Percentiles rank a stretch among this genome's conserved stretches.
Evolutionary conservation across 139 green algal genomes (phyloP).

Genomic region (Zygnema circumcarinatum): DNA sequence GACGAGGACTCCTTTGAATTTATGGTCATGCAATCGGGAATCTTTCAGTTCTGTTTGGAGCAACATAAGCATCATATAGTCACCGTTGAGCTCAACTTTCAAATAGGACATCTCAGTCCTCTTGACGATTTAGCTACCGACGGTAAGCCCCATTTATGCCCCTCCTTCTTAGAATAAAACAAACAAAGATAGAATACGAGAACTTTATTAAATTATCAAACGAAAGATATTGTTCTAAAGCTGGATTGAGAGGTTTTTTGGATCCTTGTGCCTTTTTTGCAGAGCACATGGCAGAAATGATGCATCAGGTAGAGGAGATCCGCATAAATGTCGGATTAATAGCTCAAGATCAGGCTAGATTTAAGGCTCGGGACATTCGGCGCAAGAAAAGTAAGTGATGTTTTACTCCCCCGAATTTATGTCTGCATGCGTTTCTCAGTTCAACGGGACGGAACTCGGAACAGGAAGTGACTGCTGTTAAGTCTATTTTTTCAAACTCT

Average conservation of each 20-base stretch:
- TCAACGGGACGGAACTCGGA: too few species aligned
- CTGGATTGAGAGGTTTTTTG: too few species aligned
- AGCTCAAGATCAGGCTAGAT: conserved; percentile 22
- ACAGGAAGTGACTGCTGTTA: too few species aligned
- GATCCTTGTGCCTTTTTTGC: too few species aligned
- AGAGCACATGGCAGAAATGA: conserved; percentile 33
- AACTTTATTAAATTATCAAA: too few species aligned
- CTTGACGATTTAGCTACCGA: conserved; percentile 20
- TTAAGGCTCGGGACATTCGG: conserved; percentile 14
- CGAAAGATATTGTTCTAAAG: too few species aligned
- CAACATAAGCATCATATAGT: conserved; percentile 9
- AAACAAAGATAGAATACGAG: too few species aligned
- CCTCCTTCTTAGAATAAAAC: background rate
- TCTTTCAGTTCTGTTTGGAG: conserved; percentile 29
- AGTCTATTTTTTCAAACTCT: too few species aligned
- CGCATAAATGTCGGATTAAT: background rate
- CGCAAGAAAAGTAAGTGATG: conserved; percentile 30
- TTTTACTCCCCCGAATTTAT: too few species aligned
- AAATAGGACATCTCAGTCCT: conserved; percentile 7
- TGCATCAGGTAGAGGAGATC: conserved; percentile 16
- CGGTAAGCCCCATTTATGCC: conserved; percentile 1
- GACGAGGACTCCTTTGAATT: conserved; percentile 4
- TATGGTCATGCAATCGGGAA: background rate
- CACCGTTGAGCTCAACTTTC: conserved; percentile 23
- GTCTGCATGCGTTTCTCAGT: too few species aligned